Percentiles rank a stretch among this genome's conserved stretches.
Evolutionary conservation across 805 yeast species (phyloP).

Genomic region (Nematodospora valgi): DNA sequence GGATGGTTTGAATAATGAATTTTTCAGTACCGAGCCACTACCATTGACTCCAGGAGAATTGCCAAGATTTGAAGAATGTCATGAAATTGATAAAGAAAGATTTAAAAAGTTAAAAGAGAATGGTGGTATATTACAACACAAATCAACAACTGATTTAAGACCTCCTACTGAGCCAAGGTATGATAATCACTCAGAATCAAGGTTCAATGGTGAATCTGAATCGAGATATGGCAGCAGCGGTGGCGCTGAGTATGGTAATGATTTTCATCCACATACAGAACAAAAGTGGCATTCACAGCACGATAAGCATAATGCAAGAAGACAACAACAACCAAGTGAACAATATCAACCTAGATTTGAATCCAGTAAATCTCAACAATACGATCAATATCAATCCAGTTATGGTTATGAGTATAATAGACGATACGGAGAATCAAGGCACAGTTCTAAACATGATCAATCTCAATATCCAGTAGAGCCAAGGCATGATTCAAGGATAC

Average conservation of each 20-base stretch:
- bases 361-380: neutral
- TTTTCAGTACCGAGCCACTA: slow-evolving; percentile 63
- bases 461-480: no score
- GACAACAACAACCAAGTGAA: neutral
- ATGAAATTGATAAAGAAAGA: slow-evolving; percentile 76
- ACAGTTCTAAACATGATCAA: neutral
- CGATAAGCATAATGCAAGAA: neutral
- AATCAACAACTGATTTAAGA: slow-evolving; percentile 2
- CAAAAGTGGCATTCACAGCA: neutral
- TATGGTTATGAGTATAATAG: neutral
- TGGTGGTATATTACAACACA: slow-evolving; percentile 3
- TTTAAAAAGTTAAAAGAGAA: slow-evolving; percentile 44
- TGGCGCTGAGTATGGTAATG: neutral
- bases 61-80: slow-evolving; percentile 78
- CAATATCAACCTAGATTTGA: neutral
- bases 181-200: slow-evolving; percentile 5
- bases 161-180: slow-evolving; percentile 5
- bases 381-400: neutral
- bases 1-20: slow-evolving; percentile 69
- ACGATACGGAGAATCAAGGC: neutral
- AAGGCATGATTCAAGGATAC: no score
- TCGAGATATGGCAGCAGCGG: slow-evolving; percentile 3
- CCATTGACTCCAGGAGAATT: slow-evolving; percentile 55
- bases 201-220: slow-evolving; percentile 1
- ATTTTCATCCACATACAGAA: neutral